Percentiles rank a stretch among this genome's conserved stretches.
Evolutionary conservation across 306 rosid species (phyloP).

Genomic region (Sicyos baderoa): DNA sequence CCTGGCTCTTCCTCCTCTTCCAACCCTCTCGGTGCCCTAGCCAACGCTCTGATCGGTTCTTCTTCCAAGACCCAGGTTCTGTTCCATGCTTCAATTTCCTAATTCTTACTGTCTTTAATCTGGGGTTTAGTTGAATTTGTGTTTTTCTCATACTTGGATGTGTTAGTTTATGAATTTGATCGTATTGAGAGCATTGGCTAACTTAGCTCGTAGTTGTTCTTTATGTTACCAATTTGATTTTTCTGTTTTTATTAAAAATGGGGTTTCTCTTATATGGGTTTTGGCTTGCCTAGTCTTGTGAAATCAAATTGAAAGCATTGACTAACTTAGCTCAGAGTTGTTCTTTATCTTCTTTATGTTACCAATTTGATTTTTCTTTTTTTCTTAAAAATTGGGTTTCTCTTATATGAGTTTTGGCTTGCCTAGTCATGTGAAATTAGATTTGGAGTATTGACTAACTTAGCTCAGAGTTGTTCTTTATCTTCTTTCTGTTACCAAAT

Average conservation of each 20-base stretch:
- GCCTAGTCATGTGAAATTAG: background rate
- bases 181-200: background rate
- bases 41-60: slow-evolving; percentile 66
- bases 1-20: slow-evolving; percentile 63
- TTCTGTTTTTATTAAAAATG: background rate
- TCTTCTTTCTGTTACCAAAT: background rate
- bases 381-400: too few species aligned
- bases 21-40: slow-evolving; percentile 83
- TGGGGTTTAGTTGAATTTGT: background rate
- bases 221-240: background rate
- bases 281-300: background rate
- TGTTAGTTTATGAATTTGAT: slow-evolving; percentile 9
- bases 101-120: background rate
- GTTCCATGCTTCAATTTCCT: background rate
- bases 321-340: background rate
- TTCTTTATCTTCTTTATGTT: background rate
- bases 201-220: background rate
- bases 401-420: background rate
- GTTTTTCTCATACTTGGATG: background rate
- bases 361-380: background rate
- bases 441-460: background rate
- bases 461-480: background rate
- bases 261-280: background rate
- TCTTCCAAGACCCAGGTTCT: slow-evolving; percentile 72
- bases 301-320: background rate